A percentile compares a stretch with the other conserved stretches of the same genome.
phyloP scores from a whole-genome alignment of 805 yeast genomes.

The Cyberlindnera euphorbiae region DNA sequence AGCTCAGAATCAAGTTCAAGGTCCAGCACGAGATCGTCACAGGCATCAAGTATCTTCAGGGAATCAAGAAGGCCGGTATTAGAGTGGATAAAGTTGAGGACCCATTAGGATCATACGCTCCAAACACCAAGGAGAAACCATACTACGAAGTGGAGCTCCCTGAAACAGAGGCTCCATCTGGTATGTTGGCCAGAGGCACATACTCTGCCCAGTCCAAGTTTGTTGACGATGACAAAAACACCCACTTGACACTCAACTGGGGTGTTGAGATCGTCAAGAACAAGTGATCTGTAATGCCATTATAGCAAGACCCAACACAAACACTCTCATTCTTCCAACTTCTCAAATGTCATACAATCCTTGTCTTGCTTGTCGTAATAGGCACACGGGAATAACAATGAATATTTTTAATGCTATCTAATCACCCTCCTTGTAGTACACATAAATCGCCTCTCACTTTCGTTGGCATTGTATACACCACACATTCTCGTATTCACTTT shows the following conservation, averaged over 20 bases:
- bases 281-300: conserved; percentile 15
- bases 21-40: conserved; percentile 90
- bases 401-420: no score
- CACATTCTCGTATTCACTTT: no score
- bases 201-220: conserved; percentile 80
- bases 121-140: conserved; percentile 78
- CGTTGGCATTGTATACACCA: no score
- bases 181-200: conserved; percentile 81
- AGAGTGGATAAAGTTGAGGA: conserved; percentile 83
- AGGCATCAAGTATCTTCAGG: conserved; percentile 81
- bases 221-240: conserved; percentile 77
- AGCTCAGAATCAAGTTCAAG: conserved; percentile 68
- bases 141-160: conserved; percentile 59
- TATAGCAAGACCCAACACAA: no score
- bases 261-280: conserved; percentile 74
- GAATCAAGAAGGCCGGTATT: conserved; percentile 81
- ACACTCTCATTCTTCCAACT: no score
- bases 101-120: conserved; percentile 88
- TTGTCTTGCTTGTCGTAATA: no score
- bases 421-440: no score
- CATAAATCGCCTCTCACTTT: no score
- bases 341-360: no score
- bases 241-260: conserved; percentile 79
- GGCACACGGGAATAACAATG: no score
- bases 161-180: conserved; percentile 87